Base-by-base conservation (phyloP, 495 filamentous ascomycete species). In the Penicillium simplicissimum region DNA sequence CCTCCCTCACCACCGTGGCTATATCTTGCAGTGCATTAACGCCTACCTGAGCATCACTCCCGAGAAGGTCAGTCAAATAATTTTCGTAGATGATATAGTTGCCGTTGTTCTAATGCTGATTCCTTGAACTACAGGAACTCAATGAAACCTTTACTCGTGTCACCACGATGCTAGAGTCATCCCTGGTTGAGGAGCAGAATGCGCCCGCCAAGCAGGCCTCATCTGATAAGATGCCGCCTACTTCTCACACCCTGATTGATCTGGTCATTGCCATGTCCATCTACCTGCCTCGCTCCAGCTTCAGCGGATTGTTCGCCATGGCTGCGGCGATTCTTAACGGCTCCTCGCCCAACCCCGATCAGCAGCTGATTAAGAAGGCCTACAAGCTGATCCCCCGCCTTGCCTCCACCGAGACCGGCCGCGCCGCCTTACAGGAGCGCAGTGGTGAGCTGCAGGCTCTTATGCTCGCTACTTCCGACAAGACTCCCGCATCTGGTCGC, bases 311-410 rank as follows among this genome's bases (percentile, higher is more conserved):
- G 4, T 97, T 98, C 76, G 83, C 82, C 59, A 90, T 97, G 60
- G 90, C 94, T 6, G 81, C 91, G 0, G 79, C 89, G 13, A 88
- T 97, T 53, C 84, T 98, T 57, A 85, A 88, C 65, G 88, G 86
- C 64, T 54, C 64, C 25, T 67, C 69, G 4, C 55, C 68, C 63
- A 58, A 74, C 71, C 34, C 69, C 45, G 96, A 98, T 63, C 89
- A 95, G 28, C 94, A 97, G 69, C 81, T 98, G n/a, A 92, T 98
- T 73, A 98, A 98, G 85, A 98, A 98, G 77, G 94, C 95, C 4
- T 98, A 98, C 81, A 97, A 98, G 75, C 81, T 98, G 52, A 92
- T 98, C 56, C 94, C 95, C 8, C 86, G 94, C 34, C 84, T 98
- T 45, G 88, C 90, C 3, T 86, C 90, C 34, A 93, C 92, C 8